Conservation (phyloP, 2,329 filamentous ascomycete species). For the Graphiopsis chlorocephala region DNA sequence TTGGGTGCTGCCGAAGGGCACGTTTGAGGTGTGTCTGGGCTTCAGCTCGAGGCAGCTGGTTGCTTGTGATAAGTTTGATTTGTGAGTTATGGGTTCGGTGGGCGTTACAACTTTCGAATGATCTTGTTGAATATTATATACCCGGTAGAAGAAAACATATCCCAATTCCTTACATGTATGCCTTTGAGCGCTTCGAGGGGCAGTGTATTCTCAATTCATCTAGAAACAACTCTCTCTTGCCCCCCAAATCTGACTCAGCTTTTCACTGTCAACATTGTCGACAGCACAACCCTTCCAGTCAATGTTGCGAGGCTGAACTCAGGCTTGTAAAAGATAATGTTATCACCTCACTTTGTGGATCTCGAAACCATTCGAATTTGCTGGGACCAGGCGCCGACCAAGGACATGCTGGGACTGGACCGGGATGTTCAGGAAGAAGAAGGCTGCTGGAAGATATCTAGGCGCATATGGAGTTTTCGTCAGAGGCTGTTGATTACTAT, state of each 20-base stretch:
- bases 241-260: background rate
- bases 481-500: background rate
- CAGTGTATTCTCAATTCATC: background rate
- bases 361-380: background rate
- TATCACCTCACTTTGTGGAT: background rate
- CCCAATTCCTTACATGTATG: no score
- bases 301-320: background rate
- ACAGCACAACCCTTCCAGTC: background rate
- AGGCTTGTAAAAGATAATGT: background rate
- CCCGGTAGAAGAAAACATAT: background rate
- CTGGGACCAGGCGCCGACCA: background rate
- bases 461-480: background rate
- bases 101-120: background rate
- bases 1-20: slow-evolving; percentile 36
- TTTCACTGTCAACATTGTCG: background rate
- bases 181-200: no score
- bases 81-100: background rate
- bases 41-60: slow-evolving; percentile 27
- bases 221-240: background rate
- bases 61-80: slow-evolving; percentile 9
- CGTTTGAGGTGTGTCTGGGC: slow-evolving; percentile 31
- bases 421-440: background rate
- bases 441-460: background rate
- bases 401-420: background rate
- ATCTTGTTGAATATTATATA: background rate